Conservation (phyloP, 164 flowering plant species). For the Stephania yunnanensis region DNA sequence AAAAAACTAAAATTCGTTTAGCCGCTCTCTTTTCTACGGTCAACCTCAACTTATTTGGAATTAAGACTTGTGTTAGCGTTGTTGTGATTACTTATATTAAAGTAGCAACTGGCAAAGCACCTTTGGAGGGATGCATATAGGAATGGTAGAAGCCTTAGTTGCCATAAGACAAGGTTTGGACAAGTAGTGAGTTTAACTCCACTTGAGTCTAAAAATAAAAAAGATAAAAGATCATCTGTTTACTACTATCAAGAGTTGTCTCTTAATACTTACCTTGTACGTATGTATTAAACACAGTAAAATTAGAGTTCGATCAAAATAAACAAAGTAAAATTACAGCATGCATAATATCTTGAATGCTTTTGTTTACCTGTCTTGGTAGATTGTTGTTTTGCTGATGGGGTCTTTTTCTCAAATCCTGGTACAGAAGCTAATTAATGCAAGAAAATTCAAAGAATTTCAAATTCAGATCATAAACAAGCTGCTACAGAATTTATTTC, state of each 20-base stretch:
- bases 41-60: too few species aligned
- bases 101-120: too few species aligned
- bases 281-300: not conserved
- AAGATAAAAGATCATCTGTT: not conserved
- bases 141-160: too few species aligned
- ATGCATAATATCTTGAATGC: not conserved
- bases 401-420: conserved; percentile 80
- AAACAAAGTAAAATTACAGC: not conserved
- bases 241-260: not conserved
- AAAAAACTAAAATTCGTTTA: too few species aligned
- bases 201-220: too few species aligned
- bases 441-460: conserved; percentile 70
- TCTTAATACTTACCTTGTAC: not conserved
- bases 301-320: too few species aligned
- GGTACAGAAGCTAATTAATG: conserved; percentile 96
- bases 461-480: conserved; percentile 39
- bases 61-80: too few species aligned
- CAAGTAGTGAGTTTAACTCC: too few species aligned
- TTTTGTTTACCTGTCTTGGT: conserved; percentile 29
- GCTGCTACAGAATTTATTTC: conserved; percentile 70
- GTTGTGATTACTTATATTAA: too few species aligned
- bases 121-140: too few species aligned
- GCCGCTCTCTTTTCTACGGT: too few species aligned
- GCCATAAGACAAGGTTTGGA: too few species aligned
- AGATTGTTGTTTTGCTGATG: conserved; percentile 75